Evolutionary conservation across 306 rosid genomes (phyloP).

Genomic region (Vachellia collinsii): DNA sequence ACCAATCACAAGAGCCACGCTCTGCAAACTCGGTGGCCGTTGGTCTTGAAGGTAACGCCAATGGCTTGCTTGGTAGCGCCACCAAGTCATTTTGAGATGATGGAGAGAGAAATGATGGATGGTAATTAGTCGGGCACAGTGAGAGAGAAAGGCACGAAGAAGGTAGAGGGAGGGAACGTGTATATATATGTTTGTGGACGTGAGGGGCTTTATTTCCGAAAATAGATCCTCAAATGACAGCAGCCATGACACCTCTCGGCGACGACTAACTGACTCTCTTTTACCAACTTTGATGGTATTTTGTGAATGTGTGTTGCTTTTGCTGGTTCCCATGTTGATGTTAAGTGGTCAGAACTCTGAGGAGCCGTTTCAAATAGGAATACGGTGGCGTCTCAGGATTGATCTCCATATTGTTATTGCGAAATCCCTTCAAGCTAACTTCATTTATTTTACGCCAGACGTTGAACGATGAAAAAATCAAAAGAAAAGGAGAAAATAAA

Average conservation of each 20-base stretch:
- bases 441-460: no score
- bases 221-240: not conserved
- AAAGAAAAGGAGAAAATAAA: not conserved
- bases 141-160: not conserved
- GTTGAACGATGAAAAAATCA: not conserved
- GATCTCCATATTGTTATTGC: no score
- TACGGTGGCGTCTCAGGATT: not conserved
- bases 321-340: not conserved
- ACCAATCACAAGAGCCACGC: slow-evolving; percentile 52
- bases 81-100: not conserved
- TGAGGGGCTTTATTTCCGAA: not conserved
- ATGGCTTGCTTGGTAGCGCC: slow-evolving; percentile 20
- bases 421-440: no score
- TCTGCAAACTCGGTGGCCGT: slow-evolving; percentile 26
- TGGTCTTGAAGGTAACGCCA: slow-evolving; percentile 29
- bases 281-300: not conserved
- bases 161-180: not conserved
- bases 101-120: not conserved
- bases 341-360: not conserved
- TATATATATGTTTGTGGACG: not conserved
- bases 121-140: not conserved
- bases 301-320: not conserved
- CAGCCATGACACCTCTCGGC: not conserved
- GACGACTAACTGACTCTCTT: not conserved
- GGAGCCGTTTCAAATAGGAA: not conserved